Base-by-base conservation (phyloP, 2,329 filamentous ascomycete genomes). In the Pleoardoris graminearum region DNA sequence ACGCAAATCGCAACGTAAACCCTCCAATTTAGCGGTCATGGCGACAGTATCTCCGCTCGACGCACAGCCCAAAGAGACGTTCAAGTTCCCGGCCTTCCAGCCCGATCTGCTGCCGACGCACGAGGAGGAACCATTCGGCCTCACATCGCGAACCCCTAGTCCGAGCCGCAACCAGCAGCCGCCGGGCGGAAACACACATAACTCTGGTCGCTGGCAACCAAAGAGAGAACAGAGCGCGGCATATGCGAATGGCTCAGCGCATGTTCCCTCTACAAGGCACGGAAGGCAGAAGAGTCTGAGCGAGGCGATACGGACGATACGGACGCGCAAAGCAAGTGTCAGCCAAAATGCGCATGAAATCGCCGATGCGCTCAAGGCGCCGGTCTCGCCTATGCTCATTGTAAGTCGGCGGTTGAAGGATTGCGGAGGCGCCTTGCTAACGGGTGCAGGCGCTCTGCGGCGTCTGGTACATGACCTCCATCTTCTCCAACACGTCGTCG, bases 401-500 rank as follows among this genome's bases (percentile, higher is more conserved):
- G 93, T 97, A 88, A 38, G 78, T 75, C 16, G 27, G 8, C 7
- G 21, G 27, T 21, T 23, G 36, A 38, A 68, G 80, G 17, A 17
- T 30, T 10, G 12, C 23, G 37, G 7, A 69, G 50, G 37, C 51
- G 46, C 23, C 54, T 43, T 62, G 61, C 67, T 71, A 58, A 71
- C 50, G 5, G 21, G 36, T 27, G 42, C 74, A 97, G 93, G 76
- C 83, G 45, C 85, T 97, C 43, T 97, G 93, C 75, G 77, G 92
- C 52, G 77, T 93, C 68, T 97, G 94, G 94, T 99, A 97, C 79
- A 83, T 89, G 72, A 96, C 92, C 21, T 97, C 93, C 37, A 94
- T 95, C 57, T 79, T 97, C 63, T 97, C 94, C 57, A 99, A 97
- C 72, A 97, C 94, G 2, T 97, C 94, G 21, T 97, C 94, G 47